These are phyloP conservation scores for Ceratocystis eucalypticola DNA, from an alignment of 2,329 filamentous ascomycete species.

Conservation along the genomic window DNA sequence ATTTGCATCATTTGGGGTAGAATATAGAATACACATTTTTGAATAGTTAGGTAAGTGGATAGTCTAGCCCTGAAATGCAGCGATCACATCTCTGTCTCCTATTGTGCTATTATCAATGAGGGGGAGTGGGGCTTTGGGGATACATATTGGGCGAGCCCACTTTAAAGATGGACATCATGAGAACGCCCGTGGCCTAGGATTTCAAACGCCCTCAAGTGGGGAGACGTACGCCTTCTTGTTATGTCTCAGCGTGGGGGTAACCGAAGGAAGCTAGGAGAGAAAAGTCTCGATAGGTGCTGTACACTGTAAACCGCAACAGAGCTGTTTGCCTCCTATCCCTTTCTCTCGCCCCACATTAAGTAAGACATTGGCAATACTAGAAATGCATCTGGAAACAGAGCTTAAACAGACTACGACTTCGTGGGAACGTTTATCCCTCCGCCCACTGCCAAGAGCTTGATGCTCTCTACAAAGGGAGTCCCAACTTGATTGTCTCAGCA, in stretches of 20 bases:
- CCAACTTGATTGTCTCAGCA: neutral
- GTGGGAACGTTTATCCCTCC: neutral
- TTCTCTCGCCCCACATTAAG: neutral
- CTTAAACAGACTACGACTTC: conserved; percentile 9
- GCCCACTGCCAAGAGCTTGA: neutral
- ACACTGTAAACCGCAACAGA: too few relatives aligned
- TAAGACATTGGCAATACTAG: conserved; percentile 10
- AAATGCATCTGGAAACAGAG: conserved; percentile 8
- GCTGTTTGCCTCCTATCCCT: neutral
- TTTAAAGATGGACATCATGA: too few relatives aligned
- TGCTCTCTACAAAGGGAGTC: neutral
- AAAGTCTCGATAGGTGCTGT: too few relatives aligned
- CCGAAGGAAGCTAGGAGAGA: neutral
- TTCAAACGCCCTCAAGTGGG: neutral
- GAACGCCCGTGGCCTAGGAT: too few relatives aligned
- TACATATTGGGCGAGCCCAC: too few relatives aligned
- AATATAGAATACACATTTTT: too few relatives aligned
- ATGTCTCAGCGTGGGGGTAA: neutral
- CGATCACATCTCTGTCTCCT: too few relatives aligned
- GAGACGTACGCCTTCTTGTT: neutral
- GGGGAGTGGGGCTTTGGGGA: too few relatives aligned
- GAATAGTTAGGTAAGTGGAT: too few relatives aligned
- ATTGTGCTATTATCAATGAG: too few relatives aligned
- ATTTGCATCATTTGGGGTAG: neutral
- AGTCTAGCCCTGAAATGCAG: too few relatives aligned